Evolutionary conservation across 805 yeast species (phyloP).

Genomic region (Metschnikowia aberdeeniae): DNA sequence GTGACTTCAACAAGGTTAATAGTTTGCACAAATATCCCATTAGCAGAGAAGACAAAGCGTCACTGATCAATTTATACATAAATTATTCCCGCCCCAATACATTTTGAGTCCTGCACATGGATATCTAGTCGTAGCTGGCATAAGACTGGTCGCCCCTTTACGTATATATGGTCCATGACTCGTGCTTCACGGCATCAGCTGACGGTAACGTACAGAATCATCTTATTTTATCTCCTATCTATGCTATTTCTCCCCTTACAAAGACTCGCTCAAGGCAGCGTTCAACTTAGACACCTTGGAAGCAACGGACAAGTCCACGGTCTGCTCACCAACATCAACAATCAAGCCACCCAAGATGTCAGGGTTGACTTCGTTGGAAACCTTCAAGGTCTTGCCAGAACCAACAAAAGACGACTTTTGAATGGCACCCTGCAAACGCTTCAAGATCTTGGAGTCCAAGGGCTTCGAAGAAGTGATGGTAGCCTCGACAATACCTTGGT

Average conservation of each 20-base stretch:
- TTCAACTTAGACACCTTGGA: slow-evolving; percentile 84
- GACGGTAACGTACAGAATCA: too few relatives aligned
- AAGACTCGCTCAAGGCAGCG: slow-evolving; percentile 80
- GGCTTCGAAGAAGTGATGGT: slow-evolving; percentile 83
- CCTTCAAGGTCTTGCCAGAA: slow-evolving; percentile 76
- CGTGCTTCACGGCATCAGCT: too few relatives aligned
- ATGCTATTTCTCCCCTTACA: slow-evolving; percentile 41
- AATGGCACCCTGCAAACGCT: slow-evolving; percentile 75
- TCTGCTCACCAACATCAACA: slow-evolving; percentile 94
- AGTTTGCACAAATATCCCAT: too few relatives aligned
- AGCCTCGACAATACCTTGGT: slow-evolving; percentile 90
- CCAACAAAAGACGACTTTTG: slow-evolving; percentile 79
- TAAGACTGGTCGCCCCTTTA: too few relatives aligned
- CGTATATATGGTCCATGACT: too few relatives aligned
- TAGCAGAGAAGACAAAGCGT: too few relatives aligned
- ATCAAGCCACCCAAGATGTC: slow-evolving; percentile 93
- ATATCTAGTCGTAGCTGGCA: too few relatives aligned
- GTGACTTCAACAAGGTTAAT: too few relatives aligned
- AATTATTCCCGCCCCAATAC: too few relatives aligned
- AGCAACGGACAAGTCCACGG: slow-evolving; percentile 88
- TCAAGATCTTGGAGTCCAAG: slow-evolving; percentile 74
- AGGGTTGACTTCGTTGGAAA: slow-evolving; percentile 79
- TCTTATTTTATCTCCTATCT: slow-evolving; percentile 2
- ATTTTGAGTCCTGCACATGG: too few relatives aligned
- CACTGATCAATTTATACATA: too few relatives aligned